These are phyloP conservation scores for Aspergillus tamarii DNA, from an alignment of 2,329 filamentous ascomycete species.

Conservation along the genomic window DNA sequence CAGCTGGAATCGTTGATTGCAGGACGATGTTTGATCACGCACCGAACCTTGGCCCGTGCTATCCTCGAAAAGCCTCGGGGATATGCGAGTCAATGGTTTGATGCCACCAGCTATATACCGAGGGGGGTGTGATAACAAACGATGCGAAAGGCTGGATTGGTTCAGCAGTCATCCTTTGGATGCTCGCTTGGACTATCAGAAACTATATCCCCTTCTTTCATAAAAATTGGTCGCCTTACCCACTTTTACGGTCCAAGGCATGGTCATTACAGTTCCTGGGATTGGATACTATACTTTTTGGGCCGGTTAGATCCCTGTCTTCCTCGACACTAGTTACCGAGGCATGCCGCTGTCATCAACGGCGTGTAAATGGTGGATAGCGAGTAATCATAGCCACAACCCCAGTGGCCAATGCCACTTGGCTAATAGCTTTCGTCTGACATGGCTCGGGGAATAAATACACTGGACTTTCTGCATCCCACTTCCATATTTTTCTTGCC, in stretches of 20 bases:
- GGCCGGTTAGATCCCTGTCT: background rate
- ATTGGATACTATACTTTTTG: background rate
- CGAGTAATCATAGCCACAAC: background rate
- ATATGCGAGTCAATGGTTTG: background rate
- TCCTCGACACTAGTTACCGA: background rate
- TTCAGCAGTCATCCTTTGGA: background rate
- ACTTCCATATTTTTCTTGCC: background rate
- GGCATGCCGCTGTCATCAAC: background rate
- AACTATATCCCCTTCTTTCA: background rate
- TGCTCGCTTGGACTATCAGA: background rate
- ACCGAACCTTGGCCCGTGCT: slow-evolving; percentile 2
- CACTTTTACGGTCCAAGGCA: background rate
- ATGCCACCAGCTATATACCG: background rate
- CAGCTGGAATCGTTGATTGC: background rate
- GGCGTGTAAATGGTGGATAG: background rate
- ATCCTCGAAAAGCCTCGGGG: background rate
- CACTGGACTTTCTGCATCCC: background rate
- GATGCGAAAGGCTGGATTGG: background rate
- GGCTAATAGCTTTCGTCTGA: background rate
- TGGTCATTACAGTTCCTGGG: background rate
- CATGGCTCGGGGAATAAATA: background rate
- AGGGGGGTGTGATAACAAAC: too few species aligned
- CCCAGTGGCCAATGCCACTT: background rate
- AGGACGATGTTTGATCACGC: background rate
- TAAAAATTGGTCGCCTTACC: background rate